Base-by-base conservation (phyloP, 768 basidiomycete genomes). In the Porphyrellus cyaneotinctus region DNA sequence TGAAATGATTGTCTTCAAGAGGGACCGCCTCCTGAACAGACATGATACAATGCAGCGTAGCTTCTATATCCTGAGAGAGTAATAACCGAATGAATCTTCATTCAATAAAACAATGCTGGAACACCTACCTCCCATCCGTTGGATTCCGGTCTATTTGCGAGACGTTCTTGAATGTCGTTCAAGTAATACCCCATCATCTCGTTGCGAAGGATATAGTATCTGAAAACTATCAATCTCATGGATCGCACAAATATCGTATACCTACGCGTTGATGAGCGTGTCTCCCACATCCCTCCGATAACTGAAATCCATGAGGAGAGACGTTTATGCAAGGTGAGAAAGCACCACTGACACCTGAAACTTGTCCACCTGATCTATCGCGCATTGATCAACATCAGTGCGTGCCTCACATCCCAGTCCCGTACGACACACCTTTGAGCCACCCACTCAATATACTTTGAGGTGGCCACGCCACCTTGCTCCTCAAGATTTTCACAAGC, bases 221-320 rank as follows among this genome's bases (percentile, higher is more conserved):
- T 91, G 61, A n/a, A 7, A 39, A 24, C 23, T 24, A 48, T 59
- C 45, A 69, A 52, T 32, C 23, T 8, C 35, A 41, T 30, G 52
- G 38, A 35, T 30, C 2, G 22, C 10, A 14, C 11, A 31, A 12
- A 44, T 30, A 43, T 6, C 37, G 3, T 17, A 18, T 18, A 75
- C 86, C 49, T 70, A 92, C 88, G 90, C 89, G 59, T 93, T 94
- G 54, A 93, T 85, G 14, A 94, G 75, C 1, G 88, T 90, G 70
- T 94, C 91, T 0, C 91, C 91, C 23, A 91, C 83, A 53, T 93
- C 91, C 56, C 90, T 73, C 58, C 91, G 83, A 71, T 91, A 93
- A 28, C 88, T 91, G 56, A 11, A 55, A 51, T 42, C 51, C 13
- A 18, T 62, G 22, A 59, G 43, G 37, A 44, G 9, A 24, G 15